Evolutionary conservation across 179 eudicot genomes (phyloP).

Genomic region (Camellia oleifera): DNA sequence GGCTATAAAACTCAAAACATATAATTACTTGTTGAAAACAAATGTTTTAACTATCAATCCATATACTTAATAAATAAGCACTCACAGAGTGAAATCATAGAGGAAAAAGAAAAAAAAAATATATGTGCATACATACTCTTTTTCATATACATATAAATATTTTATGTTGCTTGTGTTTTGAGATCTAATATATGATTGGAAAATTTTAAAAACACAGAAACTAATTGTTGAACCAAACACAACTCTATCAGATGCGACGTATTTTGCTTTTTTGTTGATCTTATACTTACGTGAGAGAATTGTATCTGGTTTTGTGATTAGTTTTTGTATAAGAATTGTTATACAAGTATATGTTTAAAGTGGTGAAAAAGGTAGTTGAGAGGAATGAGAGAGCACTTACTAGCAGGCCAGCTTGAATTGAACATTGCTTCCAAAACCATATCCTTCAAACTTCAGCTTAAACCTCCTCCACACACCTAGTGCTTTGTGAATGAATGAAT

Average conservation of each 20-base stretch:
- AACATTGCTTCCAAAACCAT: slow-evolving; percentile 15
- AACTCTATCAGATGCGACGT: too few relatives aligned
- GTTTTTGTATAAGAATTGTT: too few relatives aligned
- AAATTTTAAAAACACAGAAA: too few relatives aligned
- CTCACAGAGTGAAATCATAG: neutral
- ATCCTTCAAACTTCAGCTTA: slow-evolving; percentile 7
- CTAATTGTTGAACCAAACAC: too few relatives aligned
- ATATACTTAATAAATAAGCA: neutral
- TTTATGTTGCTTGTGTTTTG: too few relatives aligned
- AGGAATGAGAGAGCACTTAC: slow-evolving; percentile 13
- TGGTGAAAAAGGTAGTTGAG: neutral
- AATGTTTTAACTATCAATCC: neutral
- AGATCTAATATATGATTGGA: too few relatives aligned
- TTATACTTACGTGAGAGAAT: too few relatives aligned
- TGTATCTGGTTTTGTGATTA: too few relatives aligned
- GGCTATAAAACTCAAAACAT: neutral
- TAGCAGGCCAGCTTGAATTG: slow-evolving; percentile 16
- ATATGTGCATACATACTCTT: neutral
- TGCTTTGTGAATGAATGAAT: neutral
- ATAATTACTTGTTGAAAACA: neutral
- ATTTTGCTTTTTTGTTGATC: too few relatives aligned
- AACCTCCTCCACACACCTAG: neutral
- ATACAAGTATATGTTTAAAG: too few relatives aligned
- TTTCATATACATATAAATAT: neutral
- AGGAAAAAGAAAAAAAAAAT: neutral